Percentiles rank a stretch among this genome's conserved stretches.
Evolutionary conservation across 2,329 filamentous ascomycete species (phyloP).

Genomic region (Paraphaeosphaeria sporulosa): DNA sequence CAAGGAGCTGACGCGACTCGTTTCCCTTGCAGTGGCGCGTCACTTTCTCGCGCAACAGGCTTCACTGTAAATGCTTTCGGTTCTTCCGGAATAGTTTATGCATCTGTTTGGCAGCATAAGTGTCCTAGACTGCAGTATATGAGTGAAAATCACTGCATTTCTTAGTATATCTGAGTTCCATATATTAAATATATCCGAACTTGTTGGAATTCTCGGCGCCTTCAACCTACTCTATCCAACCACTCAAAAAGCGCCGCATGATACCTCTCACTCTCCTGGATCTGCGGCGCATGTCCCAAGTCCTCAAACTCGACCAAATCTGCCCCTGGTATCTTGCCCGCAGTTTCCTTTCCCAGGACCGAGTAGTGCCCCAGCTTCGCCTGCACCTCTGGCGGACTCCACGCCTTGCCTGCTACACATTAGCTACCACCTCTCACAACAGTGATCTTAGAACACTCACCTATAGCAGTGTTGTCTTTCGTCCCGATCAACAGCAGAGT

Average conservation of each 20-base stretch:
- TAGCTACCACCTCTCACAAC: background rate
- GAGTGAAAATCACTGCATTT: too few species aligned
- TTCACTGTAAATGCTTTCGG: too few species aligned
- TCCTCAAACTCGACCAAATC: constrained; percentile 1
- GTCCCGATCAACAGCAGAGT: background rate
- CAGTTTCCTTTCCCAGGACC: background rate
- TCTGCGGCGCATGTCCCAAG: constrained; percentile 2
- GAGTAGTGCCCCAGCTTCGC: constrained; percentile 1
- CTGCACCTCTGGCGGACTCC: constrained; percentile 5
- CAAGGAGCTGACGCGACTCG: too few species aligned
- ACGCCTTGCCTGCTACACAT: constrained; percentile 4
- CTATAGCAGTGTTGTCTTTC: constrained; percentile 2
- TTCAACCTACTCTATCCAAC: background rate
- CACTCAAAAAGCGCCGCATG: constrained; percentile 3
- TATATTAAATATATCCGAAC: too few species aligned
- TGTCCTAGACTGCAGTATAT: too few species aligned
- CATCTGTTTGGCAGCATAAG: too few species aligned
- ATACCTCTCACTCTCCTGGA: constrained; percentile 1
- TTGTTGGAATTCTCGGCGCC: background rate
- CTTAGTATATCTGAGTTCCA: too few species aligned
- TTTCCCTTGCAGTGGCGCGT: too few species aligned
- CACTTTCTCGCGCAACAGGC: too few species aligned
- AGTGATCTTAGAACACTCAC: background rate
- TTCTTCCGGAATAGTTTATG: too few species aligned
- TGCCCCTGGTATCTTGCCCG: background rate